Base-by-base conservation (phyloP, 345 rosid genomes). In the Angophora floribunda region DNA sequence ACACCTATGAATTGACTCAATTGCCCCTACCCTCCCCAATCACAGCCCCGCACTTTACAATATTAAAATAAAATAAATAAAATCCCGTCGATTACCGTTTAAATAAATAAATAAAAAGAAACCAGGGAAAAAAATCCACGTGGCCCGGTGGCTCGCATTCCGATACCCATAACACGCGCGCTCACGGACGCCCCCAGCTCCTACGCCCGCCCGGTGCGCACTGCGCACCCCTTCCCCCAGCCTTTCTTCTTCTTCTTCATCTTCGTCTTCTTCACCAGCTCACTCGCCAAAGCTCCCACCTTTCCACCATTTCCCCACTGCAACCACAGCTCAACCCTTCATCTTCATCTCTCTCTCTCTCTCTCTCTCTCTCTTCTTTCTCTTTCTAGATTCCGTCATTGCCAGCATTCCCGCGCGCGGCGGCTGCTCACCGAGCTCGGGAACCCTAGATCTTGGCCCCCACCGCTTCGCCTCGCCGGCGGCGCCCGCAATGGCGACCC, bases 401-500 rank as follows among this genome's bases (percentile, higher is more conserved):
- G 30, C 15, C 63, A 12, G 45, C 51, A 15, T 19, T 5, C 24
- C 85, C 79, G 13, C 55, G 13, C 13, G 79, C 50, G 6, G 41
- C 41, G 28, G 30, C 89, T 26, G 57, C 15, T 28, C 49, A n/a
- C 36, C 78, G 44, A 44, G 21, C 67, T 61, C 84, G 28, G n/a
- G 22, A 24, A 85, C 86, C 88, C 90, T 89, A 86, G 89, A 90
- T 90, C 90, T 89, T 80, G 51, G 7, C 13, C 51, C 51, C 13
- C 13, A 4, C 51, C 51, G 51, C 41, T 36, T 36, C 41, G 53
- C 65, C 14, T 13, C 30, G 65, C 14, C 65, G 53, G 53, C 53
- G 19, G 17, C 55, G 59, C 4, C 65, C 0, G 78, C 59, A 44
- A 95, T 94, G 95, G 91, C 51, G 89, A 57, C 21, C 84, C 87